Evolutionary conservation across 1,139 yeast genomes (phyloP), one percentile per base, ranked within the genome.

Genomic region (Yamadazyma trypodendri): DNA sequence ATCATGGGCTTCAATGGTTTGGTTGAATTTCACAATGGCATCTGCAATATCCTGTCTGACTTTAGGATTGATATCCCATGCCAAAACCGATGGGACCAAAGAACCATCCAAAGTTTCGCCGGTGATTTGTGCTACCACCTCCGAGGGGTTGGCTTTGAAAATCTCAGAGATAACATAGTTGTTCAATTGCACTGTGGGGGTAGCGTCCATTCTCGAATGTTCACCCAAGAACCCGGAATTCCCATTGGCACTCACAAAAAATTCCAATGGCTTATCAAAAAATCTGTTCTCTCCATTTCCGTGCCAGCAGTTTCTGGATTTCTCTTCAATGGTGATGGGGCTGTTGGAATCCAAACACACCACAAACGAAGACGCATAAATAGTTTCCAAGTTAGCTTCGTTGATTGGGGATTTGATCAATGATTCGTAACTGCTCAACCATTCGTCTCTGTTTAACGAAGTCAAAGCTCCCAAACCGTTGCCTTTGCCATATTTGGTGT

Each of bases 121-220:
- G 30, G 56, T 46, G 32, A 63, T 47, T 34, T 61, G 70, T 17
- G 52, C 39, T 40, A 68, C 35, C 25, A 71, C 56, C 4, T 51
- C 55, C 20, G 53, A 50, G 9, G 72, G 74, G 58, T 56, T 63
- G 50, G 55, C 70, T 59, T 79, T 74, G 47, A 61, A 46, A 44
- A 86, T 66, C 51, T 79, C 77, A 38, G 73, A 73, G 49, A 81
- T 72, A 35, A 90, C 74, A 56, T 74, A 81, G 64, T 88, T 90
- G 64, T 90, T 90, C 66, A 92, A 68, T 54, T 90, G 82, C 53
- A 87, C 81, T 27, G 96, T 92, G 54, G 97, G 96, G 15, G 97
- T 88, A 46, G 97, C 98, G 63, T 92, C 98, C 97, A 92, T 92
- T 73, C 79, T 85, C 24, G 97, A 88, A 68, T 92, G 98, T 67